Conservation (phyloP, 75 land plant species). For the Pseudotsuga menziesii region DNA sequence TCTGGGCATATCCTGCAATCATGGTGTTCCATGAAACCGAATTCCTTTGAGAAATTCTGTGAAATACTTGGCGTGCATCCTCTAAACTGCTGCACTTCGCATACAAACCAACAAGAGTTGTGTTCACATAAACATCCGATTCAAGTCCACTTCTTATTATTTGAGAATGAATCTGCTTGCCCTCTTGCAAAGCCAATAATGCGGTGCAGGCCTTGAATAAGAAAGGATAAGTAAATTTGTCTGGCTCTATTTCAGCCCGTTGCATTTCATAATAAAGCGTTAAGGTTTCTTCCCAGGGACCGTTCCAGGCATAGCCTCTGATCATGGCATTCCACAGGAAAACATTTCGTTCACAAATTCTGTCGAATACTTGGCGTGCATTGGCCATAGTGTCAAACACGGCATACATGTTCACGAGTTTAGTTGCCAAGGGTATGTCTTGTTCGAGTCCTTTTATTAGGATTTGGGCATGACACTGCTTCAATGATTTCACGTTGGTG, state of each 20-base stretch:
- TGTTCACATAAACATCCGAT: slow-evolving; percentile 31
- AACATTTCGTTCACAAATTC: slow-evolving; percentile 25
- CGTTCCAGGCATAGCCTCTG: slow-evolving; percentile 39
- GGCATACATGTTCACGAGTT: slow-evolving; percentile 31
- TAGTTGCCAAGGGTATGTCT: slow-evolving; percentile 4
- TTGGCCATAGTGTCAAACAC: slow-evolving; percentile 39
- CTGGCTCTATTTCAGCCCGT: slow-evolving; percentile 26
- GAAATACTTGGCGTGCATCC: slow-evolving; percentile 41
- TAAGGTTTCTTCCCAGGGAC: slow-evolving; percentile 37
- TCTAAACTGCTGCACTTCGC: slow-evolving; percentile 41
- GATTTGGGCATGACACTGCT: neutral
- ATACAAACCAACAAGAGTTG: slow-evolving; percentile 59
- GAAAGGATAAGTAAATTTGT: slow-evolving; percentile 25
- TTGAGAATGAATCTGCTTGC: slow-evolving; percentile 34
- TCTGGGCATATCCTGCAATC: slow-evolving; percentile 45
- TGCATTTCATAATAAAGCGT: slow-evolving; percentile 37
- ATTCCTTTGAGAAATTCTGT: slow-evolving; percentile 26
- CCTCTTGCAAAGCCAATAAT: slow-evolving; percentile 31
- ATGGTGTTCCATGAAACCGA: slow-evolving; percentile 71
- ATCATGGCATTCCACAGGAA: slow-evolving; percentile 62
- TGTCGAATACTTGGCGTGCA: slow-evolving; percentile 45
- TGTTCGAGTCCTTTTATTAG: slow-evolving; percentile 1
- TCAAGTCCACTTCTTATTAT: slow-evolving; percentile 21
- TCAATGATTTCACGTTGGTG: neutral
- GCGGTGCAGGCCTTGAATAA: slow-evolving; percentile 45